phyloP scores from a whole-genome alignment of 2,329 filamentous ascomycete genomes.

The Arthroderma sp. region DNA sequence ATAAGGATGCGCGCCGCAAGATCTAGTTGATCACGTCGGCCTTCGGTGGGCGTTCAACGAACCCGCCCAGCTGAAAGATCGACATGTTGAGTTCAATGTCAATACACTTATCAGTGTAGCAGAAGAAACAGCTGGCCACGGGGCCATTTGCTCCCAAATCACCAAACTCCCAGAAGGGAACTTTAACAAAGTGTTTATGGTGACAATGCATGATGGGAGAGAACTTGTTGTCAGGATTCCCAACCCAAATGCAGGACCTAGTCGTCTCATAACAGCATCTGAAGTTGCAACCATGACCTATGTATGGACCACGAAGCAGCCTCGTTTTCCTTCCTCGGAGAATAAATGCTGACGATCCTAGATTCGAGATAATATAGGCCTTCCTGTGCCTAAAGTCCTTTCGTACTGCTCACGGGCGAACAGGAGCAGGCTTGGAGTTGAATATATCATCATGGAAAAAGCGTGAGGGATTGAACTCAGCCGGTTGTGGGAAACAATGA shows the following conservation, averaged over 20 bases:
- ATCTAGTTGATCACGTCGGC: too few species aligned
- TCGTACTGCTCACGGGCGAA: constrained; percentile 12
- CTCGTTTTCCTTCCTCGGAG: too few species aligned
- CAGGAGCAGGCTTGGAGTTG: constrained; percentile 8
- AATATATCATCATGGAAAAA: constrained; percentile 10
- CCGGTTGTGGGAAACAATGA: not conserved
- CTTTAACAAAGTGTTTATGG: constrained; percentile 17
- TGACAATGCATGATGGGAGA: constrained; percentile 11
- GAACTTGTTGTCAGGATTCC: constrained; percentile 10
- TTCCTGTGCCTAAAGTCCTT: constrained; percentile 17
- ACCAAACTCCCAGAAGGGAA: constrained; percentile 19
- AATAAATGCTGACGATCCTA: too few species aligned
- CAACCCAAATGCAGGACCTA: constrained; percentile 11
- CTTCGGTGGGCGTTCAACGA: constrained; percentile 21
- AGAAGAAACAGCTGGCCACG: not conserved
- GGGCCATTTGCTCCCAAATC: constrained; percentile 9
- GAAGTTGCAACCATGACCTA: constrained; percentile 12
- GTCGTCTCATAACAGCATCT: constrained; percentile 9
- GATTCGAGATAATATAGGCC: too few species aligned
- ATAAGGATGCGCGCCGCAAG: too few species aligned
- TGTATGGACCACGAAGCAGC: too few species aligned
- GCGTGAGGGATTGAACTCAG: not conserved
- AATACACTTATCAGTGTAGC: constrained; percentile 13
- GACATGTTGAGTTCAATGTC: constrained; percentile 21
- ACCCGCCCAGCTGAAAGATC: constrained; percentile 15